phyloP scores from a whole-genome alignment of 1,139 yeast genomes.

The Insectozyma bohioensis region DNA sequence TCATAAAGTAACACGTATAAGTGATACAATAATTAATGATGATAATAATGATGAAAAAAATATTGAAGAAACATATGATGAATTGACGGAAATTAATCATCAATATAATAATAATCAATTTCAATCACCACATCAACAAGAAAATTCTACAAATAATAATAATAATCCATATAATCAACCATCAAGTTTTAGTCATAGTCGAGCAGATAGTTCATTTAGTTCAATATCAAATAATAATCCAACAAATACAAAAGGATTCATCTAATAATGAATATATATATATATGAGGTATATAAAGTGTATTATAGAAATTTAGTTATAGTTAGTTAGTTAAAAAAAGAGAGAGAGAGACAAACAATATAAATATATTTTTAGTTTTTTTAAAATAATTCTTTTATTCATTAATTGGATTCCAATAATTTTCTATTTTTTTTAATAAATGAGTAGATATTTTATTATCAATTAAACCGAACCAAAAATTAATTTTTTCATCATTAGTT shows the following conservation, averaged over 20 bases:
- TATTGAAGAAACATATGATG: constrained; percentile 8
- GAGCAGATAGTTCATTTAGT: constrained; percentile 1
- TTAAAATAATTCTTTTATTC: constrained; percentile 1
- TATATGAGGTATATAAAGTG: constrained; percentile 1
- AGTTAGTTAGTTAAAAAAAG: neutral
- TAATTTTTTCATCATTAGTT: constrained; percentile 23
- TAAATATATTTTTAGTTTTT: neutral
- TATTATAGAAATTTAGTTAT: neutral
- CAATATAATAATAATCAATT: constrained; percentile 1
- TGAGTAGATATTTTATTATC: constrained; percentile 5
- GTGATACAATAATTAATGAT: constrained; percentile 29
- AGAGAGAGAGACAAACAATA: neutral
- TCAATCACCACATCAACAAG: constrained; percentile 16
- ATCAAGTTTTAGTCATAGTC: constrained; percentile 1
- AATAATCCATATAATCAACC: constrained; percentile 23
- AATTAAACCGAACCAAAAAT: constrained; percentile 19
- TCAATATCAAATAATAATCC: constrained; percentile 6
- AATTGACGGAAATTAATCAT: constrained; percentile 3
- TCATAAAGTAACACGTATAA: constrained; percentile 25
- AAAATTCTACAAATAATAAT: constrained; percentile 32
- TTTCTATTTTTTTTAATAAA: constrained; percentile 19
- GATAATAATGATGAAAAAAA: constrained; percentile 13
- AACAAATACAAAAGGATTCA: constrained; percentile 6
- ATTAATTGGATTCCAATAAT: constrained; percentile 20
- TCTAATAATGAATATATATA: constrained; percentile 4